Base-by-base conservation (phyloP, 768 basidiomycete genomes). In the Hygrophorus pudorinus region DNA sequence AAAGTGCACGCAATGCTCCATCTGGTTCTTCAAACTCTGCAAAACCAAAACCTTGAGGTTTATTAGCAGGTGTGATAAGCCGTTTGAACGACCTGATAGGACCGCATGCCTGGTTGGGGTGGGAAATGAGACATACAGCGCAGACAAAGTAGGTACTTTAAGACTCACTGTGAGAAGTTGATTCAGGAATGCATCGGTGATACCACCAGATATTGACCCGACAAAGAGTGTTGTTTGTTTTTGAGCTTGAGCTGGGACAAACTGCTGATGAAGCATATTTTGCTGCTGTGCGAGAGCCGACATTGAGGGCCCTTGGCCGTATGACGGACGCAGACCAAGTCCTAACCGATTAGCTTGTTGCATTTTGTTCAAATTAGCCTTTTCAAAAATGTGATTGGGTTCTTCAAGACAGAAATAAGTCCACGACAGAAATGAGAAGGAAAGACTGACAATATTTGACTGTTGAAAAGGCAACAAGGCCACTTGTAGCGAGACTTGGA, bases 11-110 rank as follows among this genome's bases (percentile, higher is more conserved):
- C 48, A 93, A 64, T 3, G 96, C 92, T 48, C 84, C 80, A 59
- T 93, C 87, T 11, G 94, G 89, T 44, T 93, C 93, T 59, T 93
- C 87, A 58, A 78, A 98, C 60, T 94, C 88, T 39, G 90, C 94
- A 63, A 98, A 99, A 8, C 93, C 96, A 58, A 98, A 98, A 2
- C 90, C 91, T 67, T 93, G 88, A 5, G 93, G 86, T 61, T 93
- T 89, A 56, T 93, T 89, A 13, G 86, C 81, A 18, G 91, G 88
- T 1, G 91, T 93, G 37, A 88, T 86, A 17, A 93, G 79, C 12
- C 93, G 82, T 54, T 93, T 97, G 66, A 99, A 87, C 1, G 87
- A 89, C 48, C 80, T 79, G 48, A 97, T 69, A 3, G 81, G 78
- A 11, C 96, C 96, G 54, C 91, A 97, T 21, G 92, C 81, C 93